These are phyloP conservation scores for Fusarium udum DNA, from an alignment of 2,329 filamentous ascomycete species.

Conservation along the genomic window DNA sequence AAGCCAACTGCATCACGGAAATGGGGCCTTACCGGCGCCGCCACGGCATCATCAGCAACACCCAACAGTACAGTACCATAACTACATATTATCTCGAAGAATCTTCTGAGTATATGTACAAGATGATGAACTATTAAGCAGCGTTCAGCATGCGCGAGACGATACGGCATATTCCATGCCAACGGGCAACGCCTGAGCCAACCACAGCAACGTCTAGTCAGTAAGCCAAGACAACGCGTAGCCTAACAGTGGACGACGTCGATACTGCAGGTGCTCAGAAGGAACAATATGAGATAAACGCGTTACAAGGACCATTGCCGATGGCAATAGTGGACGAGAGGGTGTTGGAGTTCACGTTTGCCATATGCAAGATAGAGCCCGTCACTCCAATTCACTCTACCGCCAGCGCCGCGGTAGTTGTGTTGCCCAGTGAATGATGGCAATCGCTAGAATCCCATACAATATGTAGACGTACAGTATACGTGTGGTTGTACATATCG, in stretches of 20 bases:
- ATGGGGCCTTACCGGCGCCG: slow-evolving; percentile 14
- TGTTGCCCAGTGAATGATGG: slow-evolving; percentile 31
- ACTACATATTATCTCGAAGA: neutral
- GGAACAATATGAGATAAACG: neutral
- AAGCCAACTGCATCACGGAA: slow-evolving; percentile 19
- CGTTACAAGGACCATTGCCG: neutral
- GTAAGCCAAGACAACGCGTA: neutral
- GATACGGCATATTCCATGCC: neutral
- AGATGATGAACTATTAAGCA: neutral
- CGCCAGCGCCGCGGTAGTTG: neutral
- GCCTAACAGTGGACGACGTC: neutral
- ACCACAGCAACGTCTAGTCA: neutral
- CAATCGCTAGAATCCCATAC: slow-evolving; percentile 37
- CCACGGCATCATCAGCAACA: slow-evolving; percentile 39
- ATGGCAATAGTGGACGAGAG: neutral
- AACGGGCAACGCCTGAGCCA: slow-evolving; percentile 4
- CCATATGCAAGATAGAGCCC: slow-evolving; percentile 1
- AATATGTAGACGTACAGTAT: neutral
- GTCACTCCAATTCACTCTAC: neutral
- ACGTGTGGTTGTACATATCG: neutral
- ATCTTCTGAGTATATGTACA: neutral
- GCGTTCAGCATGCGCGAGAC: neutral
- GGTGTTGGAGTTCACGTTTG: slow-evolving; percentile 10
- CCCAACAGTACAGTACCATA: neutral
- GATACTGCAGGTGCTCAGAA: neutral